These are phyloP conservation scores for Blastomyces percursus DNA, from an alignment of 2,329 filamentous ascomycete species.

Conservation along the genomic window DNA sequence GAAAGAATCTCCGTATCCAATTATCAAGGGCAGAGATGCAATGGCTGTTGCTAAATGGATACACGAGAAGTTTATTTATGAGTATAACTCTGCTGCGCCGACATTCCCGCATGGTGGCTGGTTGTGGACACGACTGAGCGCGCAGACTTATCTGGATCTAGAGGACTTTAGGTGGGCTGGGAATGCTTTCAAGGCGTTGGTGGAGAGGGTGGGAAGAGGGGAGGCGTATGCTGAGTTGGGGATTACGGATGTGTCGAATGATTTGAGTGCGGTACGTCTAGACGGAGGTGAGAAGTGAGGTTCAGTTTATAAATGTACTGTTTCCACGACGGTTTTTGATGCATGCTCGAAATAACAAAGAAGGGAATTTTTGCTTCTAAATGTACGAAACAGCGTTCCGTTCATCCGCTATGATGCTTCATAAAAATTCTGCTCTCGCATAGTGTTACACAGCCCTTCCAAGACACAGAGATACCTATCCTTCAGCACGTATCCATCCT, in stretches of 20 bases:
- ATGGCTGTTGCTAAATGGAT: constrained; percentile 48
- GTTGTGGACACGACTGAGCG: constrained; percentile 64
- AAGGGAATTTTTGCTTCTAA: neutral
- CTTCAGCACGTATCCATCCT: neutral
- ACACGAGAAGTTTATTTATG: constrained; percentile 40
- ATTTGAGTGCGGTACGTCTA: neutral
- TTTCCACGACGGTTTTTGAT: neutral
- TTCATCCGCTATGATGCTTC: neutral
- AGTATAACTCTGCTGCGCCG: constrained; percentile 62
- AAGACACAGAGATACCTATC: neutral
- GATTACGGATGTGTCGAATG: neutral
- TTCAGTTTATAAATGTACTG: neutral
- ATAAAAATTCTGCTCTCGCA: neutral
- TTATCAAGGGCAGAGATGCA: constrained; percentile 32
- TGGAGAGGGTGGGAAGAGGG: constrained; percentile 39
- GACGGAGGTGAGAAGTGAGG: neutral
- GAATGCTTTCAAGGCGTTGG: constrained; percentile 47
- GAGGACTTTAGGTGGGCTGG: constrained; percentile 66
- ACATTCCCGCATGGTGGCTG: constrained; percentile 49
- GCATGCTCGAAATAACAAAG: neutral
- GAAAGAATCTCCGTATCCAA: constrained; percentile 10
- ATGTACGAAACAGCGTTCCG: neutral
- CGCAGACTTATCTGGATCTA: constrained; percentile 72
- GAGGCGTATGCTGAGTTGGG: constrained; percentile 20
- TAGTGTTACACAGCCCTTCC: neutral